Conservation (phyloP, 495 filamentous ascomycete genomes). For the Neurospora sp. region DNA sequence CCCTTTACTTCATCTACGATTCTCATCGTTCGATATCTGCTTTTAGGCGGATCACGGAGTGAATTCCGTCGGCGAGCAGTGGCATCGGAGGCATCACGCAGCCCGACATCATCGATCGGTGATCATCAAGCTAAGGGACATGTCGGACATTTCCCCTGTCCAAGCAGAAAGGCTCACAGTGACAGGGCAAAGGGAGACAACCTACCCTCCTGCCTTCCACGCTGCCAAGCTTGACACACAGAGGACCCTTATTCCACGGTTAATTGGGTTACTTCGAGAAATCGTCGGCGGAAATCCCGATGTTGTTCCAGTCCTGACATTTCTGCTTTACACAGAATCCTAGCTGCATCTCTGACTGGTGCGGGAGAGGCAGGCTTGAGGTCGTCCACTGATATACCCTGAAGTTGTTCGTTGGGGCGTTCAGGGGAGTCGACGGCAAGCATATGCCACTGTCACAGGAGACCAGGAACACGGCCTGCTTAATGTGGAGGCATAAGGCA, state of each 20-base stretch:
- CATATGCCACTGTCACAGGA: background rate
- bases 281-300: background rate
- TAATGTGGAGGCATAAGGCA: conserved; percentile 5
- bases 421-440: background rate
- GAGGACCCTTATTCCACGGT: background rate
- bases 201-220: background rate
- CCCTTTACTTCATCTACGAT: too few species aligned
- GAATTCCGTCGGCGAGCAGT: too few species aligned
- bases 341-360: background rate
- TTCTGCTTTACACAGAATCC: background rate
- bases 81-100: too few species aligned
- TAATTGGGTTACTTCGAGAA: background rate
- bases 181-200: too few species aligned
- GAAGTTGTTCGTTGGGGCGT: background rate
- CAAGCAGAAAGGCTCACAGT: too few species aligned
- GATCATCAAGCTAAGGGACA: too few species aligned
- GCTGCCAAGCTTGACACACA: background rate
- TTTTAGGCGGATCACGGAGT: too few species aligned
- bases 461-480: background rate
- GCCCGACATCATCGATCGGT: too few species aligned
- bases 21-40: too few species aligned
- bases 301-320: background rate
- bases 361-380: background rate
- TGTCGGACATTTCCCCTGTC: too few species aligned
- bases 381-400: background rate